These are phyloP conservation scores for Fomitiporia mediterranea DNA, from an alignment of 1,284 basidiomycete genomes.

Conservation along the genomic window DNA sequence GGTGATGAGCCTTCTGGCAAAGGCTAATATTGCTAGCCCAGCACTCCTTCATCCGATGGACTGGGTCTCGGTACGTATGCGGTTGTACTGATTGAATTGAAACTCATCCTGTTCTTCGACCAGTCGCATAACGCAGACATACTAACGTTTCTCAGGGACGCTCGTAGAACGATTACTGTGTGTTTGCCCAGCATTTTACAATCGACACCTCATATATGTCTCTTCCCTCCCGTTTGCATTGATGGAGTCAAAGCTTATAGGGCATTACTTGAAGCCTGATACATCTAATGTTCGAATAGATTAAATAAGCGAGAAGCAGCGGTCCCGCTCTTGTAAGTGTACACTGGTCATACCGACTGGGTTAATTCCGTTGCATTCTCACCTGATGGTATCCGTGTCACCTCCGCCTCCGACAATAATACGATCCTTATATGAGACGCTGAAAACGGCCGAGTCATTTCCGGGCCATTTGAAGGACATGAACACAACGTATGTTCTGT, in stretches of 20 bases:
- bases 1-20: constrained; percentile 25
- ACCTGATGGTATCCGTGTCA: background rate
- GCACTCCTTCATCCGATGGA: background rate
- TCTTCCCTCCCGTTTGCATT: constrained; percentile 24
- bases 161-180: constrained; percentile 13
- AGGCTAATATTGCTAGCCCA: constrained; percentile 1
- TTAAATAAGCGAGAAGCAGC: no score
- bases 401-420: background rate
- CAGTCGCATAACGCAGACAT: background rate
- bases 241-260: constrained; percentile 1
- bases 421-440: background rate
- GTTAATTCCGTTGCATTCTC: constrained; percentile 1
- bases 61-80: background rate
- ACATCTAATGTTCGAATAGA: no score
- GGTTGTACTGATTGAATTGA: no score
- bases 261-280: background rate
- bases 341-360: background rate
- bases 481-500: no score
- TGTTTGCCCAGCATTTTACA: constrained; percentile 19
- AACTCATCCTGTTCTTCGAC: background rate
- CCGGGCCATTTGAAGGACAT: background rate
- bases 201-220: constrained; percentile 25
- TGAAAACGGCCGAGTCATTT: no score
- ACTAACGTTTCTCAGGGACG: background rate
- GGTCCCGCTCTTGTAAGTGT: no score